Percentiles rank a stretch among this genome's conserved stretches.
Evolutionary conservation across 192 early-diverging fungal genomes (phyloP).

Genomic region (Dimargaris xerosporica): DNA sequence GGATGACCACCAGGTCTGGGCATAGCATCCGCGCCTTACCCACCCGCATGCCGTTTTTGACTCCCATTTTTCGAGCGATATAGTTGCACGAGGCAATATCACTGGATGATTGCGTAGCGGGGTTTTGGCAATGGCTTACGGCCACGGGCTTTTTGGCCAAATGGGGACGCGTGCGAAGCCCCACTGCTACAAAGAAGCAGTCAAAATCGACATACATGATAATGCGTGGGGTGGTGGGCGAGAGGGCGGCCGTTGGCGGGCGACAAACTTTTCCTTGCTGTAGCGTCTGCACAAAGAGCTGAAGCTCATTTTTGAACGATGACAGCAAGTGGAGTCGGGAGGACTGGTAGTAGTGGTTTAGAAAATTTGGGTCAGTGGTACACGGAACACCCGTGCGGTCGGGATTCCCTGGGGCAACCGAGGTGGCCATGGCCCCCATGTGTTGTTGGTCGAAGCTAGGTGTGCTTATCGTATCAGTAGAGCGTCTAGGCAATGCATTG

Average conservation of each 20-base stretch:
- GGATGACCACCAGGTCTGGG: conserved; percentile 40
- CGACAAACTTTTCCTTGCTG: conserved; percentile 17
- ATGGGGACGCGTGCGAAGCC: conserved; percentile 48
- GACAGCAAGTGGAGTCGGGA: conserved; percentile 68
- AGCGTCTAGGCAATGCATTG: too few species aligned
- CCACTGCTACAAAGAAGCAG: conserved; percentile 85
- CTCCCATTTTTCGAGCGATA: conserved; percentile 52
- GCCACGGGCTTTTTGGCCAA: conserved; percentile 51
- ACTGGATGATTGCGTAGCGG: conserved; percentile 22
- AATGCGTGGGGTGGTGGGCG: conserved; percentile 11
- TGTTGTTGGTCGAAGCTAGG: too few species aligned
- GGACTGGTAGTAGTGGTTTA: conserved; percentile 41
- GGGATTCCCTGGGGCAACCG: too few species aligned
- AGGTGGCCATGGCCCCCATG: too few species aligned
- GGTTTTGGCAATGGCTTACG: conserved; percentile 38
- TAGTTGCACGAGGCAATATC: conserved; percentile 84
- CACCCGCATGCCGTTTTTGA: conserved; percentile 67
- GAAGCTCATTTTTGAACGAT: conserved; percentile 67
- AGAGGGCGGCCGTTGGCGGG: neutral
- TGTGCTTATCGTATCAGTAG: too few species aligned
- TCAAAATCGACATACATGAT: conserved; percentile 87
- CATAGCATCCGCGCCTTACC: conserved; percentile 53
- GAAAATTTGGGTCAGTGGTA: conserved; percentile 30
- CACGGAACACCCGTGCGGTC: too few species aligned
- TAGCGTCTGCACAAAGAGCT: conserved; percentile 22